Evolutionary conservation across 2,329 filamentous ascomycete species (phyloP).

Genomic region (Colletotrichum cereale): DNA sequence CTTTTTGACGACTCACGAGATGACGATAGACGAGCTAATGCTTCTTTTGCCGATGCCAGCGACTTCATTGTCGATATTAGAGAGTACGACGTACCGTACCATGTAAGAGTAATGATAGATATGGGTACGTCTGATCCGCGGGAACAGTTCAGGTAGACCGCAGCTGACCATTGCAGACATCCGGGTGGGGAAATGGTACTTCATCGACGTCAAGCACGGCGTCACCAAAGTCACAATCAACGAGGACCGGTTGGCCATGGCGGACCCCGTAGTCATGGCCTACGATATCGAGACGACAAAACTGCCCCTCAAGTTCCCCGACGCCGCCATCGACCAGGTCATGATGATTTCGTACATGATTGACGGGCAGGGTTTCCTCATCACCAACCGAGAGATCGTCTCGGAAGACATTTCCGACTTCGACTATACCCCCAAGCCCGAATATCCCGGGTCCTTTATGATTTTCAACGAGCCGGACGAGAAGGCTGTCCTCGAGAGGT

Average conservation of each 20-base stretch:
- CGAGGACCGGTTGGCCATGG: conserved; percentile 87
- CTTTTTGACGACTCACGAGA: conserved; percentile 91
- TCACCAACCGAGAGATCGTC: conserved; percentile 97
- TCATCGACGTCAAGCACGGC: conserved; percentile 93
- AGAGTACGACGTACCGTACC: conserved; percentile 99
- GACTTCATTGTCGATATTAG: conserved; percentile 98
- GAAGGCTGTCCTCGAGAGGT: conserved; percentile 86
- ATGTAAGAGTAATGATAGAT: conserved; percentile 98
- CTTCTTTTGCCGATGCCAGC: conserved; percentile 85
- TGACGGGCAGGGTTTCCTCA: conserved; percentile 96
- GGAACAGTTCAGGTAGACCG: not conserved
- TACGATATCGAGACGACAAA: conserved; percentile 99
- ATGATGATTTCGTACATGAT: conserved; percentile 99
- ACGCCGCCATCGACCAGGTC: conserved; percentile 92
- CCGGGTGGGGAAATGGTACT: conserved; percentile 97
- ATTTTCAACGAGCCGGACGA: conserved; percentile 99
- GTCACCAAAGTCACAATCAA: conserved; percentile 85
- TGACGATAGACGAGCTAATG: conserved; percentile 83
- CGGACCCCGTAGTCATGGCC: conserved; percentile 98
- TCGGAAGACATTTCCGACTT: conserved; percentile 98
- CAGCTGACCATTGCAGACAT: conserved; percentile 74
- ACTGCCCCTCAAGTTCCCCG: conserved; percentile 94
- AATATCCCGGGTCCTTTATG: conserved; percentile 95
- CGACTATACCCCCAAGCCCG: conserved; percentile 96
- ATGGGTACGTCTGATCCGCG: conserved; percentile 67